These are phyloP conservation scores for Clavispora santaluciae DNA, from an alignment of 805 yeast genomes.

Conservation along the genomic window DNA sequence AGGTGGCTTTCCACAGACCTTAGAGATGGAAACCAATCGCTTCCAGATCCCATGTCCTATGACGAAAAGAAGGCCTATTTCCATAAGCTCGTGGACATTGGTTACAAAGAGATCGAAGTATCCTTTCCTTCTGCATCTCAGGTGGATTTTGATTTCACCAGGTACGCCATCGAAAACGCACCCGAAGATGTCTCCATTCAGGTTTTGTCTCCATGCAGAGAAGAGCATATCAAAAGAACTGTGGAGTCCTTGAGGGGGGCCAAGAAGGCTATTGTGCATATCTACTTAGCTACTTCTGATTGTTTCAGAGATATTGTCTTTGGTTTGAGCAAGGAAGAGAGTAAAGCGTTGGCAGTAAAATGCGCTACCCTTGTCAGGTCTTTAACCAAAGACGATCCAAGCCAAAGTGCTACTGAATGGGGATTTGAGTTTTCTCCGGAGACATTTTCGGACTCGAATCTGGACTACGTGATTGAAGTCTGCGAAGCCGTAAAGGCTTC, in stretches of 20 bases:
- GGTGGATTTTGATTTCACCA: constrained; percentile 74
- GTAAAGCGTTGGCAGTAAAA: constrained; percentile 56
- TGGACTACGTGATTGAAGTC: constrained; percentile 57
- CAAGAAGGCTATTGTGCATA: constrained; percentile 68
- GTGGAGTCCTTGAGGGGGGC: constrained; percentile 72
- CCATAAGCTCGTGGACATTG: constrained; percentile 61
- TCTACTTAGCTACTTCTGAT: constrained; percentile 72
- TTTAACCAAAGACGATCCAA: constrained; percentile 66
- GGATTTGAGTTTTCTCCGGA: constrained; percentile 77
- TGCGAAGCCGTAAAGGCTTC: constrained; percentile 74
- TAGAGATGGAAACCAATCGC: constrained; percentile 80
- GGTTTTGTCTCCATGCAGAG: constrained; percentile 73
- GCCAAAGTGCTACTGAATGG: constrained; percentile 55
- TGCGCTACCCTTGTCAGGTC: constrained; percentile 58
- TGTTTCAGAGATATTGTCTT: constrained; percentile 71
- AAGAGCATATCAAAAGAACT: constrained; percentile 65
- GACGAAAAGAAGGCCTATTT: constrained; percentile 72
- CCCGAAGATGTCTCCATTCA: constrained; percentile 77
- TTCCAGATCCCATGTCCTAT: constrained; percentile 83
- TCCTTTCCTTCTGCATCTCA: constrained; percentile 80
- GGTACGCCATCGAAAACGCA: constrained; percentile 65
- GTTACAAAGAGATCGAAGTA: constrained; percentile 81
- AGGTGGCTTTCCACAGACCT: constrained; percentile 81
- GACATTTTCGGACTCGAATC: constrained; percentile 66
- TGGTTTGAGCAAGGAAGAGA: constrained; percentile 54